Evolutionary conservation across 139 green algal species (phyloP), one percentile per base, ranked within the genome.

Genomic region (Micromonas commoda): DNA sequence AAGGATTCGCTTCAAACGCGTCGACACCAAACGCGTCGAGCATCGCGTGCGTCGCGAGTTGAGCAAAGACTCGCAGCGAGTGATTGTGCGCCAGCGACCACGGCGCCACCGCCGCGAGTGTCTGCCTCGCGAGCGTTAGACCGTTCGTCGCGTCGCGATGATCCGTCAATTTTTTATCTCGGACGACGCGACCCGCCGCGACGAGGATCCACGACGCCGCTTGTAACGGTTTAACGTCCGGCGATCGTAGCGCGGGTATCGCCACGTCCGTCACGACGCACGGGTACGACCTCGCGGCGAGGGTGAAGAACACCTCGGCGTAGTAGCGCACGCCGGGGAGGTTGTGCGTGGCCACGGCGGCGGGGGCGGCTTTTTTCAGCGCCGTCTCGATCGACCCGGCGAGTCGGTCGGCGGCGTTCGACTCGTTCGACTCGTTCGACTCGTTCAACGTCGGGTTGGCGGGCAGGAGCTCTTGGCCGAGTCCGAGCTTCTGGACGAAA

Each of bases 61-160:
- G 69, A 1, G 66, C 28, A 9, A 81, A 87, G 60, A 32, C 80
- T 39, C 75, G 65, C 21, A 80, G 52, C 60, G 37, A 77, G 73
- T 96, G 91, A 24, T 89, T 78, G 77, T 94, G 91, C 21, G 90
- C 68, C 83, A 57, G 45, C 45, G 45, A 9, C 45, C 87, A 96
- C 13, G 91, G 89, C 54, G 89, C 35, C 0, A 87, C 45, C 0
- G 74, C 79, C 2, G 29, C 34, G 45, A n/a, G 85, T 33, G 6
- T 84, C 35, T 23, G 78, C 64, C 1, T 9, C 2, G 29, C 34
- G 45, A n/a, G 85, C 37, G 6, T 84, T 32, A 21, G 78, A 64
- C 1, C 9, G 16, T 57, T 9, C 45, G 9, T 23, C 45, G 45
- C 45, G 45, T 57, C 45, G 9, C 45, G 9, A 9, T 57, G 9